Evolutionary conservation across 345 rosid genomes (phyloP), one percentile per base, ranked within the genome.

Genomic region (Gossypium longicalyx): DNA sequence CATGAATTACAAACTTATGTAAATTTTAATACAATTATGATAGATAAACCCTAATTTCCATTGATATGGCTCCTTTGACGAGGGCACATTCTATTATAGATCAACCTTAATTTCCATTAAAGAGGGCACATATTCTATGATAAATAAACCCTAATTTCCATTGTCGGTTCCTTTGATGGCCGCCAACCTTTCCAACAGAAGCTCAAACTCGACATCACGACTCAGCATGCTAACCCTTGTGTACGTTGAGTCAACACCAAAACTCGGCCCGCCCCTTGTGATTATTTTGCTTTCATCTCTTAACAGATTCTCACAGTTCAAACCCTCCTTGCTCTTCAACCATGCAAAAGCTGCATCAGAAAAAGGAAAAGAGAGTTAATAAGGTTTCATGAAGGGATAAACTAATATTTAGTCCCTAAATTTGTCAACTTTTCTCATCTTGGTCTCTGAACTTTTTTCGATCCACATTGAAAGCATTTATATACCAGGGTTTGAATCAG

Each of bases 211-310:
- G 12, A 81, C 89, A 11, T 89, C 95, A 48, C 75, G 74, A 77
- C 97, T 75, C 44, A 92, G 78, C 91, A 94, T 83, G 78, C 98
- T 92, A 58, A 94, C 70, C 77, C 97, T 81, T 7, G 75, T 90
- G 44, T 85, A 85, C 61, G 78, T 71, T 34, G 81, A 57, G 73
- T 82, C 86, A 34, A 71, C 82, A 25, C 95, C 98, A 58, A 92
- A 94, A 15, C 81, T 72, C 15, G 61, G 71, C 29, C 98, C 98
- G 1, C 85, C 79, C 72, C 97, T 89, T 29, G 80, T 19, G 58
- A 85, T 49, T 9, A 94, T 82, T 80, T 86, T 89, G 11, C 82
- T 82, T 48, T 52, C 11, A 9, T 56, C 85, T 72, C 79, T 82
- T 38, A 94, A 41, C 4, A 89, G 73, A 15, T 72, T 70, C 64